Conservation (phyloP, 805 yeast species). For the Candida pseudofarinosa region DNA sequence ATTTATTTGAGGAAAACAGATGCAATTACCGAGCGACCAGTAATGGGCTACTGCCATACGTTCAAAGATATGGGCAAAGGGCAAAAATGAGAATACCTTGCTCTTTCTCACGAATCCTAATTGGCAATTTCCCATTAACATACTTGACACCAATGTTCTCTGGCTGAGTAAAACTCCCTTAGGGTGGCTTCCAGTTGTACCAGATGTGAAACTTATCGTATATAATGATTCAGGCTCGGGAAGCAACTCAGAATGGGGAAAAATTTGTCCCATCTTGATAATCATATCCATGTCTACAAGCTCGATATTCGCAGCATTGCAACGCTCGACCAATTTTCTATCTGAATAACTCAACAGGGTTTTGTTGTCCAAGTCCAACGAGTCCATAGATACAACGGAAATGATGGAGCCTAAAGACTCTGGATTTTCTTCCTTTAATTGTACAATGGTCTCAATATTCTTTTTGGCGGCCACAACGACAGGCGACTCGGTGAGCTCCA, state of each 20-base stretch:
- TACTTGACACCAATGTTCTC: conserved; percentile 15
- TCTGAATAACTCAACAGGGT: conserved; percentile 16
- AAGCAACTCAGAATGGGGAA: conserved; percentile 19
- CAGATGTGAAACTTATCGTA: conserved; percentile 48
- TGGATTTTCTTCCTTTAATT: conserved; percentile 33
- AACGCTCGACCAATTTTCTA: conserved; percentile 29
- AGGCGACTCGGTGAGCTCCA: conserved; percentile 32
- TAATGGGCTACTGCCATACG: conserved; percentile 21
- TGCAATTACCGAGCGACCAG: conserved; percentile 20
- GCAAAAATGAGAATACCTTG: conserved; percentile 23
- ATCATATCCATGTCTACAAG: conserved; percentile 31
- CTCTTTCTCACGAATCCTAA: conserved; percentile 6
- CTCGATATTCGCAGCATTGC: conserved; percentile 20
- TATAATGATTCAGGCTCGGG: conserved; percentile 32
- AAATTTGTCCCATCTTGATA: conserved; percentile 35
- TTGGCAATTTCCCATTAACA: conserved; percentile 22
- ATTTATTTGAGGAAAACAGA: conserved; percentile 28
- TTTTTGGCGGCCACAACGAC: conserved; percentile 51
- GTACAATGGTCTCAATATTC: conserved; percentile 47
- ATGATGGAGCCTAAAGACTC: conserved; percentile 38
- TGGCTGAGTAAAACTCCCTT: conserved; percentile 63
- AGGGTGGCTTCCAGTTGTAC: conserved; percentile 68
- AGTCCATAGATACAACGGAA: conserved; percentile 55
- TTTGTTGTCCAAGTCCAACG: conserved; percentile 13
- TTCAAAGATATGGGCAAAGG: conserved; percentile 37